These are phyloP conservation scores for Cardiosporidium cionae DNA, from an alignment of 169 alveolate genomes.

Conservation along the genomic window DNA sequence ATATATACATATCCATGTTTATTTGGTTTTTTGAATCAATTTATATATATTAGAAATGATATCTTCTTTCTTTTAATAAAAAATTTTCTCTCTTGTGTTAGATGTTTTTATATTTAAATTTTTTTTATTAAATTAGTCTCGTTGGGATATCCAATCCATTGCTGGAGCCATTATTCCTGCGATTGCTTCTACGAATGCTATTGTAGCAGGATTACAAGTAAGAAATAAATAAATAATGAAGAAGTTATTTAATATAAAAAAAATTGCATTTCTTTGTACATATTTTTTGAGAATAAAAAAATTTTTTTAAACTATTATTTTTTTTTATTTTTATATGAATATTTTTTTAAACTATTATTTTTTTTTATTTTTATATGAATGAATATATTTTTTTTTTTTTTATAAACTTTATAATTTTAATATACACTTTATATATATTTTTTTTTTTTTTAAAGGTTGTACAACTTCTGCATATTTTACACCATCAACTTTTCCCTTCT, in stretches of 20 bases:
- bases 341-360: not conserved
- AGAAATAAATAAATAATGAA: not conserved
- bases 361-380: not conserved
- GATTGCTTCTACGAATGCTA: slow-evolving; percentile 80
- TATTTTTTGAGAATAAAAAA: not conserved
- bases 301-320: not conserved
- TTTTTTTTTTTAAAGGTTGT: too few species aligned
- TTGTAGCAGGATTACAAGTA: slow-evolving; percentile 72
- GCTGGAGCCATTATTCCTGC: slow-evolving; percentile 90
- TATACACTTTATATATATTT: too few species aligned
- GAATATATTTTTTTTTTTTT: not conserved
- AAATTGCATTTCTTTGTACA: too few species aligned
- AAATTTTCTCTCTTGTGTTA: not conserved
- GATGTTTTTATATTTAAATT: not conserved
- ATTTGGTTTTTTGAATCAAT: too few species aligned
- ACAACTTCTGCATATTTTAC: too few species aligned
- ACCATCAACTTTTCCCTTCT: too few species aligned
- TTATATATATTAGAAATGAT: too few species aligned
- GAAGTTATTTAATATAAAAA: too few species aligned
- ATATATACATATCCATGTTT: too few species aligned
- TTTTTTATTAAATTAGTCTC: slow-evolving; percentile 15
- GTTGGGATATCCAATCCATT: slow-evolving; percentile 62
- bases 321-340: not conserved
- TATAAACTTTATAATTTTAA: not conserved
- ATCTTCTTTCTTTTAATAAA: not conserved